Percentiles rank a stretch among this genome's conserved stretches.
phyloP scores from a whole-genome alignment of 2,329 filamentous ascomycete species.

The Cercospora janseana region DNA sequence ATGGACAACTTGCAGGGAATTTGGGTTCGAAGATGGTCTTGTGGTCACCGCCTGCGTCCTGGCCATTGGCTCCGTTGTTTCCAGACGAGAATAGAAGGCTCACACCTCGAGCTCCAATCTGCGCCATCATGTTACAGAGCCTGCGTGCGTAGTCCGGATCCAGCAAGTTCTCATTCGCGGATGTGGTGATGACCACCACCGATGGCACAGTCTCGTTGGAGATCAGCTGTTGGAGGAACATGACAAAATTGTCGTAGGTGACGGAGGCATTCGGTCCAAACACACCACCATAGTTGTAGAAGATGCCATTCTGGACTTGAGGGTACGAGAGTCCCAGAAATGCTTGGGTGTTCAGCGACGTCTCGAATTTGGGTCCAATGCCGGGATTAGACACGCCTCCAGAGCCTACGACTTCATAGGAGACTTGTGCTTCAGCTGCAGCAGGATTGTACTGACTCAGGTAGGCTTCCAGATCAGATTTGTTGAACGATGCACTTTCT shows the following conservation, averaged over 20 bases:
- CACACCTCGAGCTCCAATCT: slow-evolving; percentile 64
- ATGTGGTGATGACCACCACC: slow-evolving; percentile 29
- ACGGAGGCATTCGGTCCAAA: slow-evolving; percentile 25
- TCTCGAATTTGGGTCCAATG: slow-evolving; percentile 29
- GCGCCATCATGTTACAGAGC: slow-evolving; percentile 63
- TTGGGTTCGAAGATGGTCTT: slow-evolving; percentile 45
- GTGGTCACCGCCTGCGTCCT: slow-evolving; percentile 40
- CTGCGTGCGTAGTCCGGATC: slow-evolving; percentile 53
- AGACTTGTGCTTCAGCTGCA: slow-evolving; percentile 22
- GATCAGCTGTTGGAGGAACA: slow-evolving; percentile 29
- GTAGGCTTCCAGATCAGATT: slow-evolving; percentile 23
- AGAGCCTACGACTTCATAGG: slow-evolving; percentile 23
- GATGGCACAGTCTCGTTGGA: slow-evolving; percentile 27
- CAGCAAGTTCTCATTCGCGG: slow-evolving; percentile 23
- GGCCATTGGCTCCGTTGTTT: slow-evolving; percentile 49
- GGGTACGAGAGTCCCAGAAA: slow-evolving; percentile 28
- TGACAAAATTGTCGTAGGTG: slow-evolving; percentile 30
- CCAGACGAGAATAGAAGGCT: slow-evolving; percentile 62
- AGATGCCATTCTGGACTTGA: slow-evolving; percentile 18
- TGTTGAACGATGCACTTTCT: slow-evolving; percentile 27
- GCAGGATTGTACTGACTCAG: slow-evolving; percentile 26
- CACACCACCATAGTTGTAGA: slow-evolving; percentile 32
- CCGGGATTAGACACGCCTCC: slow-evolving; percentile 22
- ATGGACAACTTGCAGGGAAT: slow-evolving; percentile 50
- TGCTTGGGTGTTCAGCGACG: slow-evolving; percentile 26